phyloP scores from a whole-genome alignment of 208 protist species.

The Endotrypanum monterogeii region DNA sequence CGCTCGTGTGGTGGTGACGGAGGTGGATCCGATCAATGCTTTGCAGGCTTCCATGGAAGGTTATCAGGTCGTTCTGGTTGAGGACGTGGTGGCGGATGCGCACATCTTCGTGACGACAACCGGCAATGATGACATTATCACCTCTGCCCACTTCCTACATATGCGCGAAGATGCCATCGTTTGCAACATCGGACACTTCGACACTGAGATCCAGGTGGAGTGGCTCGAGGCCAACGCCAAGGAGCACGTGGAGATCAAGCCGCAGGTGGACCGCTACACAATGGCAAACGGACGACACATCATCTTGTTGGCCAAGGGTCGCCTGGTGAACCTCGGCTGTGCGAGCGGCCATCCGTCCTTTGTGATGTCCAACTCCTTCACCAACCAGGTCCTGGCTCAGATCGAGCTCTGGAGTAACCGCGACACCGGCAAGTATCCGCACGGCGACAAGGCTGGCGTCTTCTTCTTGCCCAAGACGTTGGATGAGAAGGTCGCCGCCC shows the following conservation, averaged over 20 bases:
- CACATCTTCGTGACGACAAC: slow-evolving; percentile 99
- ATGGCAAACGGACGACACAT: slow-evolving; percentile 95
- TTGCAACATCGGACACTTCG: slow-evolving; percentile 99
- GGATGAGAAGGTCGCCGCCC: slow-evolving; percentile 99
- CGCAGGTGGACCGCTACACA: slow-evolving; percentile 98
- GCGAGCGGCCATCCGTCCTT: slow-evolving; percentile 99
- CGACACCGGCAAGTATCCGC: slow-evolving; percentile 93
- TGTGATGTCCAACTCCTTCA: slow-evolving; percentile 99
- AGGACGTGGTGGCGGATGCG: slow-evolving; percentile 88
- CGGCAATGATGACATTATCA: slow-evolving; percentile 99
- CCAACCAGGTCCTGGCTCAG: slow-evolving; percentile 99
- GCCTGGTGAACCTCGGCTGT: slow-evolving; percentile 99
- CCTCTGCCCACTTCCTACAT: slow-evolving; percentile 94
- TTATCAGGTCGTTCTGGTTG: slow-evolving; percentile 96
- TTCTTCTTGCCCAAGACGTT: slow-evolving; percentile 99
- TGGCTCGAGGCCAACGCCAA: slow-evolving; percentile 94
- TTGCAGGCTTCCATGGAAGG: slow-evolving; percentile 99
- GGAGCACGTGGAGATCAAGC: slow-evolving; percentile 98
- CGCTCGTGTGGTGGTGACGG: slow-evolving; percentile 97
- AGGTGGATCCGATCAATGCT: slow-evolving; percentile 99
- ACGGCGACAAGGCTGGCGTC: slow-evolving; percentile 91
- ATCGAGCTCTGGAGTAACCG: slow-evolving; percentile 97
- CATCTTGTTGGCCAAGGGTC: slow-evolving; percentile 96
- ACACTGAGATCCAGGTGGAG: slow-evolving; percentile 99
- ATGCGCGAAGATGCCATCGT: slow-evolving; percentile 99